Evolutionary conservation across 176 grass and related monocot genomes (phyloP).

Genomic region (Guadua angustifolia): DNA sequence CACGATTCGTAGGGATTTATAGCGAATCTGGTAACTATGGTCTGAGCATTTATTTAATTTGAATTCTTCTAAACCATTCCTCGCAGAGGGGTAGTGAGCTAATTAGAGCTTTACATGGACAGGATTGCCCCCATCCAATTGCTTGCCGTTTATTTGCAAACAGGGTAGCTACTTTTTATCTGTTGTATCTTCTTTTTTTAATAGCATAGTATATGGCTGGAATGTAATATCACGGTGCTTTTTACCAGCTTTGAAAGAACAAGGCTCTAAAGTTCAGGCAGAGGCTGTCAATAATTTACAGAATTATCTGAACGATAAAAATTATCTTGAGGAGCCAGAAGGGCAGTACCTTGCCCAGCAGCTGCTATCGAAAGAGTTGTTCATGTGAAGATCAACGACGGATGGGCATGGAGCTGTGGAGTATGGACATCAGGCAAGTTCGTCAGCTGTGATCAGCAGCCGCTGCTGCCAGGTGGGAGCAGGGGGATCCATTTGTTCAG

Average conservation of each 20-base stretch:
- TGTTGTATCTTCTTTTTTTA: slow-evolving; percentile 15
- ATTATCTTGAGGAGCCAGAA: slow-evolving; percentile 76
- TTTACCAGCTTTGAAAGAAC: slow-evolving; percentile 73
- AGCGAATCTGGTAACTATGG: too few species aligned
- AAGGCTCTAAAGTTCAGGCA: slow-evolving; percentile 47
- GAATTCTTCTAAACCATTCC: slow-evolving; percentile 4
- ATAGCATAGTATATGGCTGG: neutral
- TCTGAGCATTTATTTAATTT: slow-evolving; percentile 36
- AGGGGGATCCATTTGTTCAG: neutral
- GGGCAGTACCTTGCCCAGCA: slow-evolving; percentile 62
- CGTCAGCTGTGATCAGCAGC: neutral
- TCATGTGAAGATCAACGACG: slow-evolving; percentile 40
- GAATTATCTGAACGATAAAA: slow-evolving; percentile 62
- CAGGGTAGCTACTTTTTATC: slow-evolving; percentile 48
- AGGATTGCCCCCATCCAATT: slow-evolving; percentile 51
- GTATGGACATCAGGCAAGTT: neutral
- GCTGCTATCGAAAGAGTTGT: slow-evolving; percentile 55
- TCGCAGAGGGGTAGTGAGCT: slow-evolving; percentile 53
- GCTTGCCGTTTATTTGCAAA: slow-evolving; percentile 53
- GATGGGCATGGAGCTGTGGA: slow-evolving; percentile 9
- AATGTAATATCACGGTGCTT: slow-evolving; percentile 59
- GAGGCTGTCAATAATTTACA: slow-evolving; percentile 64
- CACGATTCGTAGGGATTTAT: too few species aligned
- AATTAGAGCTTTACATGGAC: slow-evolving; percentile 63
- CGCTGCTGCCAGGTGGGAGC: neutral